Base-by-base conservation (phyloP, 768 basidiomycete genomes). In the Termitomyces sp. region DNA sequence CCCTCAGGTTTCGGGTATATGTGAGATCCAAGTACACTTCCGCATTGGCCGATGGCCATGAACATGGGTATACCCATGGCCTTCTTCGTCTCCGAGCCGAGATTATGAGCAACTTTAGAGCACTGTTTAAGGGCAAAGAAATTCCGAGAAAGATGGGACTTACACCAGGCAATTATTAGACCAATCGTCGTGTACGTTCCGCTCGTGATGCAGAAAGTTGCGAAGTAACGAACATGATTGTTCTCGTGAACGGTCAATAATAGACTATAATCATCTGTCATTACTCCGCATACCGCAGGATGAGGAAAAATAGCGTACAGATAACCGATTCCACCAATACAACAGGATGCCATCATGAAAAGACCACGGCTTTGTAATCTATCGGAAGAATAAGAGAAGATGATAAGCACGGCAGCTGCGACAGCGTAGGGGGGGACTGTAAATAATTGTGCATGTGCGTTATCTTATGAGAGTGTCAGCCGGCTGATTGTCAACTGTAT, bases 351-450 rank as follows among this genome's bases (percentile, higher is more conserved):
- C 9, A 73, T 64, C 71, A 84, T 78, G 61, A 80, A 77, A 9
- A 75, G 61, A 9, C 80, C 77, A 34, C 90, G 81, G 48, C 71
- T 82, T 64, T 89, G 87, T 20, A 86, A 65, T 53, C 81, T 76
- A 68, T 92, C 89, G 2, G 91, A 88, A 5, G 74, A 64, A 65
- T 79, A 88, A 1, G 85, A 83, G 53, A 83, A 78, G 3, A 71
- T 34, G 31, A 83, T 73, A 34, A 91, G 74, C n/a, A 89, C 78
- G 12, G 85, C 71, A 1, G 88, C 81, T 2, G 85, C 81, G 20
- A 86, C 84, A 2, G 83, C 86, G 65, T 93, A 92, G 3, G 92
- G 92, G 3, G 90, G 90, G 4, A 93, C 89, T 0, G 90, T 90
- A 51, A 90, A 76, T 2, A 92, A 66, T 63, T 93, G 89, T 0